Evolutionary conservation across 1,139 yeast species (phyloP).

Genomic region (Wickerhamomyces sp.): DNA sequence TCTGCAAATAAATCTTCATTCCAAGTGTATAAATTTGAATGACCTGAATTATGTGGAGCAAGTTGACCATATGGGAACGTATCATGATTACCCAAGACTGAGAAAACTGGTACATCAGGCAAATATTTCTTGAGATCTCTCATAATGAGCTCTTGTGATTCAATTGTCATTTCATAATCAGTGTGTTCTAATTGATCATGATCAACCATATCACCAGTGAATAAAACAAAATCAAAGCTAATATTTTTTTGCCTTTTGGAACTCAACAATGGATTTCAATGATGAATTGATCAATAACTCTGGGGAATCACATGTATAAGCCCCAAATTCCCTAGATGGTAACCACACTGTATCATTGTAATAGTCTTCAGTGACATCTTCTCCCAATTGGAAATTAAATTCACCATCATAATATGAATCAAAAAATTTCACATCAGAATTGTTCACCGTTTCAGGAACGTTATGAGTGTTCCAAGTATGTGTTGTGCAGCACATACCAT

Average conservation of each 20-base stretch:
- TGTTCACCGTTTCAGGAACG: conserved; percentile 15
- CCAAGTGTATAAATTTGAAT: conserved; percentile 49
- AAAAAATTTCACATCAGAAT: conserved; percentile 30
- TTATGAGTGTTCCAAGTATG: conserved; percentile 20
- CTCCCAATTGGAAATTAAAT: conserved; percentile 37
- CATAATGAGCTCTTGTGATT: conserved; percentile 49
- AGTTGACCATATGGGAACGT: conserved; percentile 69
- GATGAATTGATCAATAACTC: conserved; percentile 54
- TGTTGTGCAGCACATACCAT: conserved; percentile 32
- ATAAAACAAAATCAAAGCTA: conserved; percentile 54
- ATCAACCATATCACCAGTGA: conserved; percentile 70
- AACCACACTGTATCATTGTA: conserved; percentile 34
- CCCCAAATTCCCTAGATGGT: conserved; percentile 60
- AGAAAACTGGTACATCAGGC: conserved; percentile 52
- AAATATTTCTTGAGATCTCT: conserved; percentile 52
- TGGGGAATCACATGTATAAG: conserved; percentile 63
- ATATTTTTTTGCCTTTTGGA: conserved; percentile 29
- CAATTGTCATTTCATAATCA: conserved; percentile 42
- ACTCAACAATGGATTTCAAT: conserved; percentile 40
- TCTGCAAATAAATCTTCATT: conserved; percentile 58
- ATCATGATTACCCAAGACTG: conserved; percentile 70
- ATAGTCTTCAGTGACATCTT: conserved; percentile 24
- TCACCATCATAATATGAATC: conserved; percentile 35
- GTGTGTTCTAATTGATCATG: conserved; percentile 47
- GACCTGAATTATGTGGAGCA: conserved; percentile 50